A percentile compares a stretch with the other conserved stretches of the same genome.
Conservation (phyloP, 2,329 filamentous ascomycete species). For the Trichoderma oligosporum region DNA sequence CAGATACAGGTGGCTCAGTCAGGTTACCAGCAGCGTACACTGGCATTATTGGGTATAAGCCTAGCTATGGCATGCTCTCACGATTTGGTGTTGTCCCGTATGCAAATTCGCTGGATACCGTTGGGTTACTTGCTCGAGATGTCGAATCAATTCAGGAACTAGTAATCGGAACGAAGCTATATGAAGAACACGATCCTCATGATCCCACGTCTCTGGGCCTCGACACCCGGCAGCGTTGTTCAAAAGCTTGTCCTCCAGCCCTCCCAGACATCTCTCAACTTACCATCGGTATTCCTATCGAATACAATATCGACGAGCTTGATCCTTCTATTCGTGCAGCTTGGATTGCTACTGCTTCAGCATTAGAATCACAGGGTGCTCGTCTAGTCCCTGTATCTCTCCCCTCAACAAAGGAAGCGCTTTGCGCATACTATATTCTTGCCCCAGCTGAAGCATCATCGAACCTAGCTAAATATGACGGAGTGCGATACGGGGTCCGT, state of each 20-base stretch:
- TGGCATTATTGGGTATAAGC: slow-evolving; percentile 80
- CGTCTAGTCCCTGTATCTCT: slow-evolving; percentile 72
- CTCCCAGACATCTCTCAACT: slow-evolving; percentile 33
- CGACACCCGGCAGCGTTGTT: slow-evolving; percentile 51
- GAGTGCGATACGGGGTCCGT: slow-evolving; percentile 79
- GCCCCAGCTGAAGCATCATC: slow-evolving; percentile 93
- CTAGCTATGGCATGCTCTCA: slow-evolving; percentile 83
- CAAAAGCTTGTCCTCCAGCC: slow-evolving; percentile 26
- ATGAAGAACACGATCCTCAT: slow-evolving; percentile 55
- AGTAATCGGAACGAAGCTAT: slow-evolving; percentile 48
- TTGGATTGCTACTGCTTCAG: slow-evolving; percentile 62
- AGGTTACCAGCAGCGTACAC: slow-evolving; percentile 85
- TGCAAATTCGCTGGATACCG: slow-evolving; percentile 88
- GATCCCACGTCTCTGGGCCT: slow-evolving; percentile 71
- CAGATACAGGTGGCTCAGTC: slow-evolving; percentile 89
- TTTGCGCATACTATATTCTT: slow-evolving; percentile 92
- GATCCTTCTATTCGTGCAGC: slow-evolving; percentile 62
- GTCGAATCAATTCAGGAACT: slow-evolving; percentile 51
- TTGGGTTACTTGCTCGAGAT: slow-evolving; percentile 66
- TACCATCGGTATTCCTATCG: slow-evolving; percentile 57
- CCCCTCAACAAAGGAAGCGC: slow-evolving; percentile 76
- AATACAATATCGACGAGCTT: slow-evolving; percentile 88
- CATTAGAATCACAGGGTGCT: slow-evolving; percentile 63
- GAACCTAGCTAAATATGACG: slow-evolving; percentile 95
- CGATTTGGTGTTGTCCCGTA: slow-evolving; percentile 86